Evolutionary conservation across 176 grass and related monocot genomes (phyloP).

Genomic region (Thinopyrum elongatum): DNA sequence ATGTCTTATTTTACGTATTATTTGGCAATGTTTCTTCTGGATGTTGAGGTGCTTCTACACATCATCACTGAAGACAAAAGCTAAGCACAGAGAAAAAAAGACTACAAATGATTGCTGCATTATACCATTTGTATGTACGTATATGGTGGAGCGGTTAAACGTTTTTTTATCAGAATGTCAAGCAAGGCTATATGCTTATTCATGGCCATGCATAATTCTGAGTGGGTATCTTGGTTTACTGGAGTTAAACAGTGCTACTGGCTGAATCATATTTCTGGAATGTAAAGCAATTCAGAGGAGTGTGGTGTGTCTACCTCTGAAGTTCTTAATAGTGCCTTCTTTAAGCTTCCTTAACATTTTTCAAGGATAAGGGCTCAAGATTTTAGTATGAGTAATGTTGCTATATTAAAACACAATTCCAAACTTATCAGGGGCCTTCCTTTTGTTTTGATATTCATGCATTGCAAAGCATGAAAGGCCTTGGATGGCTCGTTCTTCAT

Average conservation of each 20-base stretch:
- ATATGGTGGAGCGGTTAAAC: background rate
- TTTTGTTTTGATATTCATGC: background rate
- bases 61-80: background rate
- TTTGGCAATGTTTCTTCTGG: background rate
- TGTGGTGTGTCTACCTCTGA: background rate
- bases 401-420: constrained; percentile 5
- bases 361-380: background rate
- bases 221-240: constrained; percentile 1
- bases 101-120: background rate
- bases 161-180: background rate
- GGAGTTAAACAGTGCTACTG: constrained; percentile 1
- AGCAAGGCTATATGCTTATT: constrained; percentile 1
- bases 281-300: background rate
- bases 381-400: background rate
- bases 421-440: background rate
- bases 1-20: background rate
- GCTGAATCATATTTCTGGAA: background rate
- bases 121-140: background rate
- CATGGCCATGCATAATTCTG: background rate
- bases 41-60: background rate
- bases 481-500: background rate
- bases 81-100: background rate
- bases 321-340: background rate
- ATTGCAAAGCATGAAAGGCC: background rate
- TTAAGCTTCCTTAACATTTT: background rate